Evolutionary conservation across 768 basidiomycete genomes (phyloP).

Genomic region (Mycena filopes): DNA sequence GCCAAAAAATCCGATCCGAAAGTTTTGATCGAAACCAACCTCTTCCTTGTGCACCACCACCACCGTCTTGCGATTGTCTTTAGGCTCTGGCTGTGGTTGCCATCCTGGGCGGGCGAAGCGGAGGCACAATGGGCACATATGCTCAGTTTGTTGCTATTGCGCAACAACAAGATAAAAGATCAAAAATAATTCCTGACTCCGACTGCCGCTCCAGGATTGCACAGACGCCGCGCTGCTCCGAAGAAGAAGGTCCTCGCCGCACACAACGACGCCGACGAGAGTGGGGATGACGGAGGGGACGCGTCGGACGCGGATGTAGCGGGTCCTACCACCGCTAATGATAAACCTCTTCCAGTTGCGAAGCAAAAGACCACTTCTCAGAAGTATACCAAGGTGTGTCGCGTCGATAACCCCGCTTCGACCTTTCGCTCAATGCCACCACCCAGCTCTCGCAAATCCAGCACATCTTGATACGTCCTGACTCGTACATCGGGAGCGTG

Average conservation of each 20-base stretch:
- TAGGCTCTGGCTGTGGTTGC: too few species aligned
- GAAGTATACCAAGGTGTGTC: conserved; percentile 85
- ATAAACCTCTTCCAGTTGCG: conserved; percentile 37
- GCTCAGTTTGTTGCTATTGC: too few species aligned
- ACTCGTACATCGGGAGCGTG: conserved; percentile 96
- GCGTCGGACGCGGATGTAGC: conserved; percentile 51
- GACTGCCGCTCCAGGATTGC: too few species aligned
- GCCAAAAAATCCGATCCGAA: too few species aligned
- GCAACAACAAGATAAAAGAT: too few species aligned
- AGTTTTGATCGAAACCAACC: too few species aligned
- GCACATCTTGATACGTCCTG: conserved; percentile 91
- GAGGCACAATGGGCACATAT: too few species aligned
- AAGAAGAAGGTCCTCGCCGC: conserved; percentile 81
- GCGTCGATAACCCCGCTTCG: not conserved
- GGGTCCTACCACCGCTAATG: conserved; percentile 39
- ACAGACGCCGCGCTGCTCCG: too few species aligned
- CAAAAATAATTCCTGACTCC: too few species aligned
- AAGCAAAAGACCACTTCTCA: conserved; percentile 93
- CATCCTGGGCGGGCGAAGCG: too few species aligned
- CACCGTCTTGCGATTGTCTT: too few species aligned
- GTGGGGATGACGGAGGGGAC: conserved; percentile 58
- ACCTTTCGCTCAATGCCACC: conserved; percentile 20
- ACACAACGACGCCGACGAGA: conserved; percentile 68
- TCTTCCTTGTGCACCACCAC: too few species aligned
- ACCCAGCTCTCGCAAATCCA: conserved; percentile 93